Evolutionary conservation across 176 grass and related monocot species (phyloP).

Genomic region (Phoenix dactylifera): DNA sequence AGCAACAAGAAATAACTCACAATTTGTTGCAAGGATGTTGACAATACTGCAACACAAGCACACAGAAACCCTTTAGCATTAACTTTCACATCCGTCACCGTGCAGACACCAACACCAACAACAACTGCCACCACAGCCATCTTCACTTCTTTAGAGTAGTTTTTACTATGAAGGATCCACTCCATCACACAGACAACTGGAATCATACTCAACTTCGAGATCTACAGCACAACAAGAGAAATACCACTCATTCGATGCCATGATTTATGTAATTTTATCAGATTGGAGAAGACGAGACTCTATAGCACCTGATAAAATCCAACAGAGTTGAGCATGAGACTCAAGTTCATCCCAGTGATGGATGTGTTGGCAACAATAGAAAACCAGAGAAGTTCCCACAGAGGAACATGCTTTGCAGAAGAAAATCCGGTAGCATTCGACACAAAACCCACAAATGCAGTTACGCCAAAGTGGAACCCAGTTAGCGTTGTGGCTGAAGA

Average conservation of each 20-base stretch:
- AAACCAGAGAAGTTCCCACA: conserved; percentile 16
- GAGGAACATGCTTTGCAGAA: conserved; percentile 2
- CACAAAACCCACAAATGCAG: not conserved
- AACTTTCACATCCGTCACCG: conserved; percentile 36
- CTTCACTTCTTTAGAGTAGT: conserved; percentile 40
- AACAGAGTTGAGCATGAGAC: conserved; percentile 16
- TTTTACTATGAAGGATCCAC: conserved; percentile 38
- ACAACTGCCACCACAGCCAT: conserved; percentile 34
- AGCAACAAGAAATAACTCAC: conserved; percentile 18
- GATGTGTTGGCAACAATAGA: conserved; percentile 15
- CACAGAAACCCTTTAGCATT: conserved; percentile 45
- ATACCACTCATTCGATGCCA: too few relatives aligned
- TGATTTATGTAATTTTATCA: too few relatives aligned
- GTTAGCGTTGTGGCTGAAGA: conserved; percentile 5
- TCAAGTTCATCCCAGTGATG: conserved; percentile 12
- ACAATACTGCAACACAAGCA: conserved; percentile 38
- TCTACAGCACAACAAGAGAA: conserved; percentile 14
- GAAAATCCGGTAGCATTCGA: conserved; percentile 2
- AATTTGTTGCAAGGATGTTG: conserved; percentile 48
- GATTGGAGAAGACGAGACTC: too few relatives aligned
- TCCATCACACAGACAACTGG: conserved; percentile 48
- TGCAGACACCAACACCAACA: conserved; percentile 38
- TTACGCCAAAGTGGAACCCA: conserved; percentile 5
- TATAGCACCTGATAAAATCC: conserved; percentile 13
- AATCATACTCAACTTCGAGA: conserved; percentile 53